Percentiles rank a stretch among this genome's conserved stretches.
Conservation (phyloP, 345 rosid species). For the sweet orange (Citrus sinensis) region DNA sequence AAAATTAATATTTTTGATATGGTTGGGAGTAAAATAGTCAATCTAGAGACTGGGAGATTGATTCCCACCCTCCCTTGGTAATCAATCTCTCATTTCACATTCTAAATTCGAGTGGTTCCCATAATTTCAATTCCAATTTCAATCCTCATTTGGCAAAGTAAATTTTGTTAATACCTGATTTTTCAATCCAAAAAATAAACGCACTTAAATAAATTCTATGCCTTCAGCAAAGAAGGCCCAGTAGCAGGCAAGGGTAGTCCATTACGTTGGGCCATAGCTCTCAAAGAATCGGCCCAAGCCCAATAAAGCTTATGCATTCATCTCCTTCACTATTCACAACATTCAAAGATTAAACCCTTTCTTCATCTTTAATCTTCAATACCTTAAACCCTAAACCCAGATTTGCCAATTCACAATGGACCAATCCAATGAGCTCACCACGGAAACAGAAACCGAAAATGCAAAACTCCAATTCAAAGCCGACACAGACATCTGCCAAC, state of each 20-base stretch:
- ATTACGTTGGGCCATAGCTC: background rate
- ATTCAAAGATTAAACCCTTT: background rate
- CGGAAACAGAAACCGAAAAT: slow-evolving; percentile 9
- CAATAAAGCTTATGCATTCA: background rate
- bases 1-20: too few species aligned
- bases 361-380: background rate
- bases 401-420: background rate
- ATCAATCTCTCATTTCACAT: too few species aligned
- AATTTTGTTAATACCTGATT: accelerated
- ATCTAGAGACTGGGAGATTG: too few species aligned
- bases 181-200: too few species aligned
- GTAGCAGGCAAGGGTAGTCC: too few species aligned
- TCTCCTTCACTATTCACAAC: background rate
- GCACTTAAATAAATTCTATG: too few species aligned
- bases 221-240: too few species aligned
- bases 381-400: background rate
- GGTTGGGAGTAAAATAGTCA: too few species aligned
- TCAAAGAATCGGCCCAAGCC: background rate
- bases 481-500: slow-evolving; percentile 67
- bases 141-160: accelerated
- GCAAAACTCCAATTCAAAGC: slow-evolving; percentile 36
- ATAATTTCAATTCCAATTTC: too few species aligned
- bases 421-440: background rate
- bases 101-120: too few species aligned
- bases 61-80: too few species aligned